Percentiles rank a stretch among this genome's conserved stretches.
Evolutionary conservation across 805 yeast species (phyloP).

Genomic region (Zygosaccharomyces bisporus): DNA sequence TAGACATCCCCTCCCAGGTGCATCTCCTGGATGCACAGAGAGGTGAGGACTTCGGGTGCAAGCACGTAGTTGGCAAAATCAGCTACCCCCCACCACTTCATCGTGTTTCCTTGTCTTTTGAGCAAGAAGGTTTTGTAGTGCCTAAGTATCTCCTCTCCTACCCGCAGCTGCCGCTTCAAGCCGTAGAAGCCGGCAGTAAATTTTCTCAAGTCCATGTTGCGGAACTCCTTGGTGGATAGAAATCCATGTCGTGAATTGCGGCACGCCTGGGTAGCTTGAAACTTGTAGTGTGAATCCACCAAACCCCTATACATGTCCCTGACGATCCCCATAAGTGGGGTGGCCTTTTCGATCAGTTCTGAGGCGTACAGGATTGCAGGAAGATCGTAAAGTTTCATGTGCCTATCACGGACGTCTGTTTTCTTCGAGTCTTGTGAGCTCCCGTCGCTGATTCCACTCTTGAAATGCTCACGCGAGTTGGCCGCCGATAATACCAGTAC

Average conservation of each 20-base stretch:
- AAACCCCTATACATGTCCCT: conserved; percentile 44
- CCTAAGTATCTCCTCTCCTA: conserved; percentile 44
- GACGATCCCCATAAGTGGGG: conserved; percentile 35
- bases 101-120: conserved; percentile 40
- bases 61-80: conserved; percentile 56
- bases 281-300: conserved; percentile 47
- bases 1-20: conserved; percentile 17
- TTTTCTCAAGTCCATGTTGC: conserved; percentile 42
- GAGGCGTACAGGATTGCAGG: conserved; percentile 30
- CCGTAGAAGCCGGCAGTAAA: conserved; percentile 63
- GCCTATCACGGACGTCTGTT: conserved; percentile 11
- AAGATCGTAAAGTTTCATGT: conserved; percentile 22
- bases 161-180: conserved; percentile 48
- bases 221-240: conserved; percentile 46
- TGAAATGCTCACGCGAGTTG: not conserved
- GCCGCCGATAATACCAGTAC: not conserved
- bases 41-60: conserved; percentile 57
- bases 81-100: conserved; percentile 58
- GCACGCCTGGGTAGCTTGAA: conserved; percentile 43
- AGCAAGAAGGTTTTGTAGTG: conserved; percentile 34
- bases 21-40: conserved; percentile 49
- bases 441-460: not conserved
- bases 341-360: conserved; percentile 30
- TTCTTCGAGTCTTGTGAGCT: conserved; percentile 2
- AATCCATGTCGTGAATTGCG: conserved; percentile 40